Evolutionary conservation across 352 stramenopile genomes (phyloP), one percentile per base, ranked within the genome.

Genomic region (Globisporangium solare): DNA sequence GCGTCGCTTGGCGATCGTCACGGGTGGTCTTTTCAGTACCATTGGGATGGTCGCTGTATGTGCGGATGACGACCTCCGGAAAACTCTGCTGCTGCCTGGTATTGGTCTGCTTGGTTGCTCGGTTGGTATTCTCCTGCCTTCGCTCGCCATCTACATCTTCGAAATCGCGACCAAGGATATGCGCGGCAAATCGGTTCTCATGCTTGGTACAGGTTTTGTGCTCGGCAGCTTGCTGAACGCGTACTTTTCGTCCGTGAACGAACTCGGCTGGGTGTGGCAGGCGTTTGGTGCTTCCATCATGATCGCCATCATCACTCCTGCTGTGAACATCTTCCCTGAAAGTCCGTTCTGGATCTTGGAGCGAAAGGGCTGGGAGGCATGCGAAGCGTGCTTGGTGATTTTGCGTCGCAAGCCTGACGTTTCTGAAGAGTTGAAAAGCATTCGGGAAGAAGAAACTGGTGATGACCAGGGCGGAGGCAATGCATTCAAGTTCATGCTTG

Each of bases 111-210:
- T 92, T n/a, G 76, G 77, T 5, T 65, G 63, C 18, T 71, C 82
- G 0, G 67, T 87, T 32, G 82, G 82, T 41, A 72, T 92, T 22
- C 54, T 92, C 20, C 50, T 90, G n/a, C 82, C 80, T 6, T 83
- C 79, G 13, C 56, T 92, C 20, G 67, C 77, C 1, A 71, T 88
- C 45, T 92, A 92, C 68, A 88, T 88, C 51, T 92, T 67, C 50
- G 82, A 92, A 45, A 92, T 92, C 51, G 86, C 82, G 45, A 89
- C 82, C 15, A 78, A 76, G 51, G 82, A 92, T 3, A 79, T 90
- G 76, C 79, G 82, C 27, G 77, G 73, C 47, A 89, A 89, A 49
- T 73, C 76, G 18, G 74, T 92, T 24, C 61, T 92, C 42, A 46
- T 90, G 5, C 61, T 92, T 3, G 77, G 78, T 22, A 64, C 83